These are phyloP conservation scores for Beauveria sp. DNA, from an alignment of 2,329 filamentous ascomycete species.

Conservation along the genomic window DNA sequence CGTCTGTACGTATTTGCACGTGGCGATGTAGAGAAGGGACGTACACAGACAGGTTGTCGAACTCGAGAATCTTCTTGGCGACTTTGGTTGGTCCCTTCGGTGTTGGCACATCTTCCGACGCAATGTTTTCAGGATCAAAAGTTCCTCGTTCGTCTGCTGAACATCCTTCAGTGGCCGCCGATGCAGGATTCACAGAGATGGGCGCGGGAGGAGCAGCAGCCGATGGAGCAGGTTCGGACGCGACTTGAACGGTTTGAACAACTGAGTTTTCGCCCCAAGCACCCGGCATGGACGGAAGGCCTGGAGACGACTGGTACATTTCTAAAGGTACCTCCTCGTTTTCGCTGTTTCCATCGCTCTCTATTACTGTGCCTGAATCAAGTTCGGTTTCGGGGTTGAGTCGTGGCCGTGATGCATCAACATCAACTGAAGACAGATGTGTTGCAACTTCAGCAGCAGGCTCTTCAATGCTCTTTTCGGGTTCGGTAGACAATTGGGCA, in stretches of 20 bases:
- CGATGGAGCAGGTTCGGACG: constrained; percentile 11
- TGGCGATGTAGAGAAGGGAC: constrained; percentile 43
- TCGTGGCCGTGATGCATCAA: neutral
- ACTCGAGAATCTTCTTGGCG: constrained; percentile 45
- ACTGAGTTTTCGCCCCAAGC: constrained; percentile 38
- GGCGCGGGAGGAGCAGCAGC: constrained; percentile 3
- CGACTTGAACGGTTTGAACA: neutral
- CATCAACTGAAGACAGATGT: too few relatives aligned
- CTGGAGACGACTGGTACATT: neutral
- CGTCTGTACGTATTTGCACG: constrained; percentile 26
- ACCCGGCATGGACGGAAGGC: constrained; percentile 38
- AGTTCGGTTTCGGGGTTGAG: neutral
- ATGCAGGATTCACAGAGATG: neutral
- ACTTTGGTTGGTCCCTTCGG: constrained; percentile 47
- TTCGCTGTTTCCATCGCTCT: neutral
- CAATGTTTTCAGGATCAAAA: neutral
- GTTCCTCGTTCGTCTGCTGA: neutral
- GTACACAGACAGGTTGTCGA: constrained; percentile 46
- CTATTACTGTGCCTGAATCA: neutral
- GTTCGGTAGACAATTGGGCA: neutral
- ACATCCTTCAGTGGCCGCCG: neutral
- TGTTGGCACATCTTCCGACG: constrained; percentile 36
- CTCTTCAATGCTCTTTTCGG: neutral
- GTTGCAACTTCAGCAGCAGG: too few relatives aligned
- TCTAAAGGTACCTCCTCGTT: neutral